phyloP scores from a whole-genome alignment of 208 protist species.

The Acanthamoeba divionensis region DNA sequence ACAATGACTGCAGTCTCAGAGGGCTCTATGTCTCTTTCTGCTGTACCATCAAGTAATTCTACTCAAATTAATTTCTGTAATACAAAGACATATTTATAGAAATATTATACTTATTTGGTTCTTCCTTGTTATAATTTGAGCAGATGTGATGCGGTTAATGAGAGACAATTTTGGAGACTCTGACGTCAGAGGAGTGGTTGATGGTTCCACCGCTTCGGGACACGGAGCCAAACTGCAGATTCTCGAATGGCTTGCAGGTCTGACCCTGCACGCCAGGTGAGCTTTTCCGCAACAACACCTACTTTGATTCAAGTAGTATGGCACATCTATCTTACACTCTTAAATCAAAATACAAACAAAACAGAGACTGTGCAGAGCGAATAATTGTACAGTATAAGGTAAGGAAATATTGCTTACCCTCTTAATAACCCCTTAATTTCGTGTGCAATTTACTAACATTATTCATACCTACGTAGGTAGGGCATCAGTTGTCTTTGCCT shows the following conservation, averaged over 20 bases:
- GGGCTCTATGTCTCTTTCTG: background rate
- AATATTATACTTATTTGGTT: background rate
- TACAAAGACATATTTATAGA: background rate
- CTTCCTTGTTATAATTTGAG: background rate
- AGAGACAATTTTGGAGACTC: background rate
- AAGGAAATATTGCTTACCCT: too few species aligned
- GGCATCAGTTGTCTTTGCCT: background rate
- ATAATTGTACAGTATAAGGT: constrained; percentile 43
- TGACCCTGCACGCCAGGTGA: background rate
- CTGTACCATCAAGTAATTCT: background rate
- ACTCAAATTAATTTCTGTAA: background rate
- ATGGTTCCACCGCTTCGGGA: background rate
- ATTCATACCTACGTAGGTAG: too few species aligned
- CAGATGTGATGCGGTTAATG: background rate
- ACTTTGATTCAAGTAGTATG: background rate
- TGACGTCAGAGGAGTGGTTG: background rate
- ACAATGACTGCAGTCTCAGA: constrained; percentile 11
- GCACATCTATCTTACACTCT: background rate
- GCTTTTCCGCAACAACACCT: background rate
- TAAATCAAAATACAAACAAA: background rate
- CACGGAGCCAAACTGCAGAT: background rate
- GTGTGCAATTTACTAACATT: too few species aligned
- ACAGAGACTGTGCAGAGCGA: constrained; percentile 6
- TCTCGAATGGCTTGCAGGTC: background rate
- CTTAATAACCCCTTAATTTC: too few species aligned